These are phyloP conservation scores for Chaetomiaceae sp. DNA, from an alignment of 2,329 filamentous ascomycete species.

Conservation along the genomic window DNA sequence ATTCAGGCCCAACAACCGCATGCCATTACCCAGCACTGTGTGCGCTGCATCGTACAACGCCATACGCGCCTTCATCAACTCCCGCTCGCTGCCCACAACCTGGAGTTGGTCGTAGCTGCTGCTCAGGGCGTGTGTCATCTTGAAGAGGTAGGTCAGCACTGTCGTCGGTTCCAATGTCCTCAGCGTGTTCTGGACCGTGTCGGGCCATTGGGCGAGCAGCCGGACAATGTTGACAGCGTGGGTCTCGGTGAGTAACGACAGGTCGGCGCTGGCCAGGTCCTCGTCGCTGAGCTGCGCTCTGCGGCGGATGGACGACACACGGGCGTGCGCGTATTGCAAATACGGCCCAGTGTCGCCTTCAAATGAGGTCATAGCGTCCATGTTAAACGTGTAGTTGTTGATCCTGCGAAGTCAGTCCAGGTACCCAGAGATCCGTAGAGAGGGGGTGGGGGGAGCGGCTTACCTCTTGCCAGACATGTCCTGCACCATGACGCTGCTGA, in stretches of 20 bases:
- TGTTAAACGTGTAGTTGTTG: slow-evolving; percentile 69
- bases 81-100: slow-evolving; percentile 73
- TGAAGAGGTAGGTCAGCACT: slow-evolving; percentile 64
- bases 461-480: slow-evolving; percentile 94
- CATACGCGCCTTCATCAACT: slow-evolving; percentile 67
- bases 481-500: slow-evolving; percentile 95
- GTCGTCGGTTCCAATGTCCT: slow-evolving; percentile 70
- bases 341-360: slow-evolving; percentile 84
- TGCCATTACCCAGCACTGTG: slow-evolving; percentile 75
- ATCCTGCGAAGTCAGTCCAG: no score
- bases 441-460: no score
- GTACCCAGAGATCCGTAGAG: no score
- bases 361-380: slow-evolving; percentile 77
- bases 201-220: slow-evolving; percentile 77
- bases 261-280: slow-evolving; percentile 60
- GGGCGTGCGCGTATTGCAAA: slow-evolving; percentile 77
- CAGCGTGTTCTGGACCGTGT: slow-evolving; percentile 77
- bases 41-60: slow-evolving; percentile 73
- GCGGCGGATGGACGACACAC: slow-evolving; percentile 61
- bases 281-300: slow-evolving; percentile 50
- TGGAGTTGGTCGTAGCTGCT: slow-evolving; percentile 77
- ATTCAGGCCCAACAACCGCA: slow-evolving; percentile 72
- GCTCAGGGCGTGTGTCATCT: slow-evolving; percentile 77
- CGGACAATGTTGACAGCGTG: slow-evolving; percentile 72
- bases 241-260: slow-evolving; percentile 63